A percentile compares a stretch with the other conserved stretches of the same genome.
Conservation (phyloP, 352 stramenopile species). For the Phytophthora nicotianae region DNA sequence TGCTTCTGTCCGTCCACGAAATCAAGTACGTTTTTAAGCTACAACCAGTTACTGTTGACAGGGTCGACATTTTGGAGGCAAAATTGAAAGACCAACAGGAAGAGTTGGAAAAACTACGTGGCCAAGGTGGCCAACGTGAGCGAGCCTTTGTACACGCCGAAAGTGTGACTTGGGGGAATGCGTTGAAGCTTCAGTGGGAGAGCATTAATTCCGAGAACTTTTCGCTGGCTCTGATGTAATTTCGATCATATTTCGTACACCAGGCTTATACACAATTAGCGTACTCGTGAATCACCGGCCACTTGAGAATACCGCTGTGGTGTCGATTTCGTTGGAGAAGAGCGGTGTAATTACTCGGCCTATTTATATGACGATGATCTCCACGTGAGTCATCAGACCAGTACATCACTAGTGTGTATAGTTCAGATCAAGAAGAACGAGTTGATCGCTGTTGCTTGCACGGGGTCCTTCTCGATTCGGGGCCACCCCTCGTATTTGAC, state of each 20-base stretch:
- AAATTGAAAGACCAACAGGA: constrained; percentile 33
- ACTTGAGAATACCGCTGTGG: neutral
- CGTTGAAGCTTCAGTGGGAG: constrained; percentile 7
- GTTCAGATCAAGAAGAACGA: constrained; percentile 3
- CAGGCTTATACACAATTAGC: constrained; percentile 11
- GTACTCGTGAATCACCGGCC: constrained; percentile 18
- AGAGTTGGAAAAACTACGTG: constrained; percentile 21
- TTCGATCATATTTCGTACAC: neutral
- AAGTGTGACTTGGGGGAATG: constrained; percentile 7
- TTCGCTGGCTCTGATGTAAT: constrained; percentile 3
- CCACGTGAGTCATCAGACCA: neutral
- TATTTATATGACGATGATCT: neutral
- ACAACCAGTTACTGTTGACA: constrained; percentile 16
- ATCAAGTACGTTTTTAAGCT: constrained; percentile 20
- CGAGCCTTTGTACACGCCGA: constrained; percentile 9
- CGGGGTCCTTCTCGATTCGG: neutral
- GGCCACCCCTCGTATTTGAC: constrained; percentile 14
- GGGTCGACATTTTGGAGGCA: constrained; percentile 24
- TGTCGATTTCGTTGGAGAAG: constrained; percentile 8
- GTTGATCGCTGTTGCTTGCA: constrained; percentile 1
- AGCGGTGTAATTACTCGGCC: neutral
- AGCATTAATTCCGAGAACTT: constrained; percentile 1
- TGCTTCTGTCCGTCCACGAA: constrained; percentile 13
- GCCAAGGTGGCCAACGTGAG: neutral
- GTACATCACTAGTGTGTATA: constrained; percentile 7